Percentiles rank a stretch among this genome's conserved stretches.
Evolutionary conservation across 2,329 filamentous ascomycete species (phyloP).

Genomic region (Parastagonospora nodorum): DNA sequence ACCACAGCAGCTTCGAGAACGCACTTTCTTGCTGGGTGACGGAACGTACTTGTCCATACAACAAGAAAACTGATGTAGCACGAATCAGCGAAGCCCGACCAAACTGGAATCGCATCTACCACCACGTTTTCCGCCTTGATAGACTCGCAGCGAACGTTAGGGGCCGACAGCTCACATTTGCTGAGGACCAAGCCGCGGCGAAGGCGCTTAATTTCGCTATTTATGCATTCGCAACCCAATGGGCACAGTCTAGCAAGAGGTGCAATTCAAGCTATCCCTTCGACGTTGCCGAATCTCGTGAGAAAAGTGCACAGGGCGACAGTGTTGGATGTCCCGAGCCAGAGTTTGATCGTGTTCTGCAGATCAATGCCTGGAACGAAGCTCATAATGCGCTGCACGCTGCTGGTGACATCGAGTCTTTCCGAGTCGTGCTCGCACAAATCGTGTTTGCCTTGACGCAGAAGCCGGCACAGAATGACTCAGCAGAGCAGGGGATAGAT

Average conservation of each 20-base stretch:
- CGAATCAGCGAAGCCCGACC: constrained; percentile 45
- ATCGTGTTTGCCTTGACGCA: constrained; percentile 55
- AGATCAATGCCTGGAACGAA: constrained; percentile 50
- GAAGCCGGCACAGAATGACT: constrained; percentile 37
- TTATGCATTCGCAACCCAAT: constrained; percentile 60
- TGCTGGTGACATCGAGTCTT: constrained; percentile 50
- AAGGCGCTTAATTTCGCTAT: constrained; percentile 56
- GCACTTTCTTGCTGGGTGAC: constrained; percentile 61
- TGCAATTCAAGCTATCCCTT: constrained; percentile 38
- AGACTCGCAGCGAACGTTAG: constrained; percentile 48
- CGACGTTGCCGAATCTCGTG: constrained; percentile 5
- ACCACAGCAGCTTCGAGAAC: constrained; percentile 61
- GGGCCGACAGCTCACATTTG: constrained; percentile 48
- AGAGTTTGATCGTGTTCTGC: constrained; percentile 46
- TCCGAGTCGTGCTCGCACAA: constrained; percentile 52
- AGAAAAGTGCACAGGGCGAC: constrained; percentile 1
- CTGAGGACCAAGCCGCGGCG: constrained; percentile 52
- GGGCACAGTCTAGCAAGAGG: constrained; percentile 43
- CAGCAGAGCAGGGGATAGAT: not conserved
- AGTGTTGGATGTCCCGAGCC: constrained; percentile 1
- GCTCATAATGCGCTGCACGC: constrained; percentile 47
- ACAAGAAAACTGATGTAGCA: constrained; percentile 33
- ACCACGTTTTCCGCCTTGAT: constrained; percentile 56
- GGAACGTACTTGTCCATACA: constrained; percentile 59
- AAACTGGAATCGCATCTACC: constrained; percentile 58